Percentiles rank a stretch among this genome's conserved stretches.
Evolutionary conservation across 108 stramenopile species (phyloP).

Genomic region (Discostella stelligeroides): DNA sequence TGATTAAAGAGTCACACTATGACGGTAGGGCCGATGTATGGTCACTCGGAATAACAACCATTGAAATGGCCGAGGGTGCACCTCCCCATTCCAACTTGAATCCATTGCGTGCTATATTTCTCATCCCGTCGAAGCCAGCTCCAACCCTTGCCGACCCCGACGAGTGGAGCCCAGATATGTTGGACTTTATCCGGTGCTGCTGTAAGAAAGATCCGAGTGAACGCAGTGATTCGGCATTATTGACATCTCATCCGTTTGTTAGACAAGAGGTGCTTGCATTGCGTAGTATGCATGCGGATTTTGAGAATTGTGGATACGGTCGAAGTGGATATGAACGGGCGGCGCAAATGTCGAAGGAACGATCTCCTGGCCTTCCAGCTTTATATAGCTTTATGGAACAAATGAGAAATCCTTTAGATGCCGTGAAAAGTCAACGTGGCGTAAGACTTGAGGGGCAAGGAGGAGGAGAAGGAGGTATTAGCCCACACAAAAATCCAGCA

Average conservation of each 20-base stretch:
- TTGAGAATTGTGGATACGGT: conserved; percentile 33
- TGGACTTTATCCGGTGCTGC: conserved; percentile 88
- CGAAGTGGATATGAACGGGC: conserved; percentile 30
- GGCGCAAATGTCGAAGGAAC: conserved; percentile 14
- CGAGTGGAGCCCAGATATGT: conserved; percentile 89
- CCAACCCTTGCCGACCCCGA: conserved; percentile 90
- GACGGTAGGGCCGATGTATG: conserved; percentile 98
- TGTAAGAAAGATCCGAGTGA: conserved; percentile 88
- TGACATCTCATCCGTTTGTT: conserved; percentile 81
- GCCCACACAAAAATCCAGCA: background rate
- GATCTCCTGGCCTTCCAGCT: conserved; percentile 66
- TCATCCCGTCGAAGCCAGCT: conserved; percentile 88
- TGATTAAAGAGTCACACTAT: conserved; percentile 94
- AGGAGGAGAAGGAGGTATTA: background rate
- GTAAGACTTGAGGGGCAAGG: background rate
- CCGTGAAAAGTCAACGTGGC: conserved; percentile 41
- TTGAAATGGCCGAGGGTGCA: conserved; percentile 98
- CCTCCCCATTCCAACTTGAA: conserved; percentile 97
- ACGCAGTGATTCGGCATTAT: conserved; percentile 77
- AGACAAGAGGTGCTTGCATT: conserved; percentile 82
- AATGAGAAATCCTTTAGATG: conserved; percentile 64
- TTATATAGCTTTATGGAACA: conserved; percentile 71
- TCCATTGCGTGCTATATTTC: conserved; percentile 85
- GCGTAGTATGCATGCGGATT: conserved; percentile 62
- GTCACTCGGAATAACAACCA: conserved; percentile 95